Percentiles rank a stretch among this genome's conserved stretches.
phyloP scores from a whole-genome alignment of 106 monocot species.

The Allium sativum region DNA sequence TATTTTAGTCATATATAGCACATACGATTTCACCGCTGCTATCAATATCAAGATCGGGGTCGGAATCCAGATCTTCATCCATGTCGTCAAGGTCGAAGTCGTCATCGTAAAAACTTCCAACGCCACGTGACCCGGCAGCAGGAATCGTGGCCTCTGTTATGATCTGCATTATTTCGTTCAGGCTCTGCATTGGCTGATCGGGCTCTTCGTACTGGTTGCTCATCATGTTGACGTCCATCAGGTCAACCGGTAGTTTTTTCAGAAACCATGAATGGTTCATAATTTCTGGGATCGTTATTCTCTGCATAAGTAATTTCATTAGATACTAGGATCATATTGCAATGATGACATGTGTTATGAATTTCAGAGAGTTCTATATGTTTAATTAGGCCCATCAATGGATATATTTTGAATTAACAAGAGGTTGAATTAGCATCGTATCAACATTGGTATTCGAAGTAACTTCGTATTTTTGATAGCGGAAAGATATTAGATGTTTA shows the following conservation, averaged over 20 bases:
- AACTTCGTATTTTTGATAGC: too few species aligned
- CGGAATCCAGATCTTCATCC: conserved; percentile 15
- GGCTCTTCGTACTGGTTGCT: conserved; percentile 22
- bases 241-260: conserved; percentile 17
- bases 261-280: conserved; percentile 18
- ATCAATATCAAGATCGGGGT: conserved; percentile 22
- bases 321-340: neutral
- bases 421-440: too few species aligned
- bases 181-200: conserved; percentile 61
- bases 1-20: conserved; percentile 9
- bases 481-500: too few species aligned
- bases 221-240: conserved; percentile 16
- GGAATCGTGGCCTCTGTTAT: conserved; percentile 26
- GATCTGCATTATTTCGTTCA: conserved; percentile 90
- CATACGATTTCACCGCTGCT: conserved; percentile 27
- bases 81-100: conserved; percentile 21
- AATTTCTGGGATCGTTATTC: conserved; percentile 16
- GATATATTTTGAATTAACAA: too few species aligned
- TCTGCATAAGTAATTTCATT: conserved; percentile 4
- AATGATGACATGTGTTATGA: neutral
- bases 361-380: too few species aligned
- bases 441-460: too few species aligned
- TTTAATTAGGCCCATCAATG: too few species aligned
- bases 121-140: conserved; percentile 10
- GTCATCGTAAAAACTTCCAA: conserved; percentile 3